A percentile compares a stretch with the other conserved stretches of the same genome.
Conservation (phyloP, 352 stramenopile genomes). For the Pythium graminicola region DNA sequence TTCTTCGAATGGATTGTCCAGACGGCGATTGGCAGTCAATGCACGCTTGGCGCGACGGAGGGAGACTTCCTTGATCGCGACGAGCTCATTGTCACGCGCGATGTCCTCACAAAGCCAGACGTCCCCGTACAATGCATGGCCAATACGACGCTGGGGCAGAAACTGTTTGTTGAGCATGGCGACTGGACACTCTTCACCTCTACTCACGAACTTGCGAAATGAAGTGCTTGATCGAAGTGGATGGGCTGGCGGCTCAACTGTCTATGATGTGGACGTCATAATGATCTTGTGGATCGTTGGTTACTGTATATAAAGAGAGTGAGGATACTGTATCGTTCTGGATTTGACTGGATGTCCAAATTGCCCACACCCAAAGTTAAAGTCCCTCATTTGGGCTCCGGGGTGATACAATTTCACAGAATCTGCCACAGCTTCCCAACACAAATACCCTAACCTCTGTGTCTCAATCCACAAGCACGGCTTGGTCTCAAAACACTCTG, state of each 20-base stretch:
- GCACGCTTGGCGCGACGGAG: constrained; percentile 28
- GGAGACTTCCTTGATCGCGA: constrained; percentile 47
- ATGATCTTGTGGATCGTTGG: background rate
- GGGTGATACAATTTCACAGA: constrained; percentile 5
- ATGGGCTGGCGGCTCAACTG: background rate
- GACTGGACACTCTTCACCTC: background rate
- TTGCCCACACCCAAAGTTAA: background rate
- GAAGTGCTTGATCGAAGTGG: background rate
- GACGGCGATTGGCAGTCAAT: constrained; percentile 13
- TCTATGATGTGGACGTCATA: background rate
- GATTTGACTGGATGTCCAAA: background rate
- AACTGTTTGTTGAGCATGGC: constrained; percentile 12
- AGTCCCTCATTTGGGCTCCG: background rate
- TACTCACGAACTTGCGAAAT: constrained; percentile 8
- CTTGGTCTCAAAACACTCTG: background rate
- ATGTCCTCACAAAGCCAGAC: constrained; percentile 42
- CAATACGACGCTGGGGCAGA: too few relatives aligned
- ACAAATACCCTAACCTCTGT: constrained; percentile 1
- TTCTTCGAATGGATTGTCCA: constrained; percentile 38
- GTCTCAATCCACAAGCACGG: background rate
- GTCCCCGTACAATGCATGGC: constrained; percentile 43
- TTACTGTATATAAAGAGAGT: background rate
- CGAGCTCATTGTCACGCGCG: background rate
- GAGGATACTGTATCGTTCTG: background rate
- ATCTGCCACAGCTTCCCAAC: constrained; percentile 2